Conservation (phyloP, 768 basidiomycete genomes). For the Hemileccinum rubropunctum region DNA sequence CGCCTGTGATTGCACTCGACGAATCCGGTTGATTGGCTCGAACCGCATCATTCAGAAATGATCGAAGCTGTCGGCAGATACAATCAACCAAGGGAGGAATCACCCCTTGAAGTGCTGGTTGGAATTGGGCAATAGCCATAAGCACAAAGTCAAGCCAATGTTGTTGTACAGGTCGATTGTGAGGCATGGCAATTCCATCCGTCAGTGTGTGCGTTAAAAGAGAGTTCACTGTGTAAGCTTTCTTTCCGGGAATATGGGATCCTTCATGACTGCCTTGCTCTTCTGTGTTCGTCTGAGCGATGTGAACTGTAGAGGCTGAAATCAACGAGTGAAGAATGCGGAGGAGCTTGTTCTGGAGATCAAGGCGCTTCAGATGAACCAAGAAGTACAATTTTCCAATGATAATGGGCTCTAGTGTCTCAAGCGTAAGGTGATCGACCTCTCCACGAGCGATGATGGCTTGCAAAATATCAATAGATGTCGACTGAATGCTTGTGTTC, state of each 20-base stretch:
- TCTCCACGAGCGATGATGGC: constrained; percentile 81
- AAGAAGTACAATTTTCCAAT: constrained; percentile 73
- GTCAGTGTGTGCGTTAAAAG: constrained; percentile 75
- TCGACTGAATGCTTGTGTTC: constrained; percentile 69
- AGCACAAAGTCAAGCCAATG: constrained; percentile 97
- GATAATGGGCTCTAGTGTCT: constrained; percentile 66
- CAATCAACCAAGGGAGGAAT: constrained; percentile 78
- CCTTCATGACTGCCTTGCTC: constrained; percentile 36
- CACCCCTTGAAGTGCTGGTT: constrained; percentile 61
- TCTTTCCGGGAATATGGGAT: constrained; percentile 28
- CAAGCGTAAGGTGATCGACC: constrained; percentile 54
- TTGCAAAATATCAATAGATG: constrained; percentile 79
- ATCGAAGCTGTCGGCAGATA: constrained; percentile 66
- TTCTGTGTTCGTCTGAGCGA: constrained; percentile 27
- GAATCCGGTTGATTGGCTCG: constrained; percentile 39
- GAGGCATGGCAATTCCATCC: constrained; percentile 68
- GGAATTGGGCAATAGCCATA: constrained; percentile 86
- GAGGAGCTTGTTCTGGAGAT: constrained; percentile 90
- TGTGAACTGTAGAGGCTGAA: constrained; percentile 51
- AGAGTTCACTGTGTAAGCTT: constrained; percentile 57
- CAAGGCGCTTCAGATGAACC: constrained; percentile 66
- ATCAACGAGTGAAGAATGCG: constrained; percentile 88
- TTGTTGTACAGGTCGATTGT: constrained; percentile 81
- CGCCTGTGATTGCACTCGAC: constrained; percentile 42
- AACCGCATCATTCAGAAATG: constrained; percentile 53